Percentiles rank a stretch among this genome's conserved stretches.
These are phyloP conservation scores for Spiraea crenata DNA, from an alignment of 331 rosid genomes.

Conservation along the genomic window DNA sequence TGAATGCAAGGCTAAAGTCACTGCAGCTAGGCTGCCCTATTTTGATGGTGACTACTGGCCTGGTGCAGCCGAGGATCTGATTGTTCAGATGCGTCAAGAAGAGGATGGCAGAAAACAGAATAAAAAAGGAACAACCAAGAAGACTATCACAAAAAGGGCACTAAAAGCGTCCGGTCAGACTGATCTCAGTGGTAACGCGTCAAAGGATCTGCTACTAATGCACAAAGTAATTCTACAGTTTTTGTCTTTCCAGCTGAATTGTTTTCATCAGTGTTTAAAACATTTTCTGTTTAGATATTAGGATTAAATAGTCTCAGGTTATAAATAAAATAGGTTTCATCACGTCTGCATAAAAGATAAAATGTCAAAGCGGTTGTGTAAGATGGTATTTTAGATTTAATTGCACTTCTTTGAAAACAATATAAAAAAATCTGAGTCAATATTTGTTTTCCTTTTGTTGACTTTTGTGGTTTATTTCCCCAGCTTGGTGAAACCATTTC, in stretches of 20 bases:
- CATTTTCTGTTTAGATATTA: not conserved
- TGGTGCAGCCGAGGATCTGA: slow-evolving; percentile 95
- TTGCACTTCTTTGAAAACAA: too few relatives aligned
- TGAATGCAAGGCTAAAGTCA: slow-evolving; percentile 85
- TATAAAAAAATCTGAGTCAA: too few relatives aligned
- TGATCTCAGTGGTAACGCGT: slow-evolving; percentile 86
- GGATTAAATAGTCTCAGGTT: not conserved
- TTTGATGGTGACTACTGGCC: slow-evolving; percentile 99
- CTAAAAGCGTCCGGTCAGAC: slow-evolving; percentile 85
- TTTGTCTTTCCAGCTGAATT: not conserved
- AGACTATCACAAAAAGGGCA: slow-evolving; percentile 80
- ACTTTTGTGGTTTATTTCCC: slow-evolving; percentile 23
- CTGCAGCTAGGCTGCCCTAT: slow-evolving; percentile 96
- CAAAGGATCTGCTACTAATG: slow-evolving; percentile 65
- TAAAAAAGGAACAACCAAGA: slow-evolving; percentile 55
- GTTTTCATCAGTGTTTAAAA: slow-evolving; percentile 3
- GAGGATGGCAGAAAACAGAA: slow-evolving; percentile 91
- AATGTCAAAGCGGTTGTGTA: not conserved
- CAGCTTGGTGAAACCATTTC: slow-evolving; percentile 97
- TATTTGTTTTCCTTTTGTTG: not conserved
- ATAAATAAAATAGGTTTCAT: not conserved
- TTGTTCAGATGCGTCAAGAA: slow-evolving; percentile 88
- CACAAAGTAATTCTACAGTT: slow-evolving; percentile 47
- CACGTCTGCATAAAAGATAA: not conserved
- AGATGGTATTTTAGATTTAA: not conserved